Evolutionary conservation across 768 basidiomycete species (phyloP), one percentile per base, ranked within the genome.

Genomic region (Hygrophoropsis aurantiaca): DNA sequence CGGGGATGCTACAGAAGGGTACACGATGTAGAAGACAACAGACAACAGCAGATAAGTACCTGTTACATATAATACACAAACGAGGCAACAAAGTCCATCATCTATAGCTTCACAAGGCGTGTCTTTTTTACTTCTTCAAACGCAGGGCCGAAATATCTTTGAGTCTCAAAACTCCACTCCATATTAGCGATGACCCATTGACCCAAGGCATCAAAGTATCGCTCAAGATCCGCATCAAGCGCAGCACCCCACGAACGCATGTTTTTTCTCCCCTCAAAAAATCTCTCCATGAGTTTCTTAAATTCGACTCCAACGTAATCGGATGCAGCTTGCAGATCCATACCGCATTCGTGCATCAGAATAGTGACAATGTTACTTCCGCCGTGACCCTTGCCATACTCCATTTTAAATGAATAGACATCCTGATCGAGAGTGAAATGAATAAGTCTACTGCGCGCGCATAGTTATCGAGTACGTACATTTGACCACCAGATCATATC

Each of bases 401-500:
- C 85, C 77, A 84, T 80, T 61, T 84, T 80, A 64, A 86, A 87
- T 7, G 82, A 85, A 57, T 84, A 85, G 13, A 86, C 64, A 50
- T 87, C 84, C 84, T 85, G 55, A 37, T 40, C n/a, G 3, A 20
- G 25, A 30, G 15, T n/a, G 27, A 36, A 18, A 18, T 42, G 35
- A 39, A 13, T 30, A 13, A 30, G 27, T 30, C 27, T 13, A 30
- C 27, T 6, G 27, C 6, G 27, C 27, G 13, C 27, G 7, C 27
- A 13, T 7, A 6, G 27, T 30, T 30, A 34, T 40, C 15, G 26
- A 24, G 24, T 18, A 65, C 78, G 63, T 50, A 86, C 85, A 61
- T 88, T 87, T 18, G 84, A 68, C 83, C 79, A 86, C 63, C 79
- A 81, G 44, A 87, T 78, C 54, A 84, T 71, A 60, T 88, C 85